A percentile compares a stretch with the other conserved stretches of the same genome.
phyloP scores from a whole-genome alignment of 2,329 filamentous ascomycete species.

The Neofusicoccum sp. region DNA sequence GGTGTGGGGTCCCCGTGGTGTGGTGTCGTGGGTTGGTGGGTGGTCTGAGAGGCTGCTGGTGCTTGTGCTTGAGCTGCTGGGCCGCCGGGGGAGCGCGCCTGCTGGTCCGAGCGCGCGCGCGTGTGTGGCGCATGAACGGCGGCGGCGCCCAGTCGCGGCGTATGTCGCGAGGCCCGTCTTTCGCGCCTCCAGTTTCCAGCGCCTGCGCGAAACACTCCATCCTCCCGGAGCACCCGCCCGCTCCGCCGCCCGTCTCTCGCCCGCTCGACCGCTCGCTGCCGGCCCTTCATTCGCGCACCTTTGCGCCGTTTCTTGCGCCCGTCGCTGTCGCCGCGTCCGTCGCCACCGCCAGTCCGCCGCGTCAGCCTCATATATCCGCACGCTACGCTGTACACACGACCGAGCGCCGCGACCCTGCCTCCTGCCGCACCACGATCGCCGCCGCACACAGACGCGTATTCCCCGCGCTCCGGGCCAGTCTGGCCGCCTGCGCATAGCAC shows the following conservation, averaged over 20 bases:
- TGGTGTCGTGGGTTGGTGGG: background rate
- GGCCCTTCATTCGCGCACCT: background rate
- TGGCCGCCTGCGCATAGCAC: background rate
- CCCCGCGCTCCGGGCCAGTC: background rate
- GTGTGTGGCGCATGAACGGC: background rate
- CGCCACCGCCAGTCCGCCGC: background rate
- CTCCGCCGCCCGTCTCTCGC: background rate
- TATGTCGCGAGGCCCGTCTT: background rate
- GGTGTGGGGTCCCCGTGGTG: slow-evolving; percentile 8
- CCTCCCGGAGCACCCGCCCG: background rate
- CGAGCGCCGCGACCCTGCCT: background rate
- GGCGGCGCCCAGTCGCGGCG: no score
- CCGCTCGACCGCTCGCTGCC: background rate
- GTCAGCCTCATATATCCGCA: background rate
- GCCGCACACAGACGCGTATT: background rate
- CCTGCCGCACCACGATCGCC: background rate
- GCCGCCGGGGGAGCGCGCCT: background rate
- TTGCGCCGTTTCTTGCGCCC: background rate
- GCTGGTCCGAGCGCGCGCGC: background rate
- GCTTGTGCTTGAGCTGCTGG: background rate
- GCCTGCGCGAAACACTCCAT: background rate
- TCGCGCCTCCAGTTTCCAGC: background rate
- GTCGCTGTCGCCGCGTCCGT: background rate
- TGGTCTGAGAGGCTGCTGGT: slow-evolving; percentile 4
- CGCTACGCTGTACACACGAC: background rate